Conservation (phyloP, 2,329 filamentous ascomycete genomes). For the Neonectria punicea region DNA sequence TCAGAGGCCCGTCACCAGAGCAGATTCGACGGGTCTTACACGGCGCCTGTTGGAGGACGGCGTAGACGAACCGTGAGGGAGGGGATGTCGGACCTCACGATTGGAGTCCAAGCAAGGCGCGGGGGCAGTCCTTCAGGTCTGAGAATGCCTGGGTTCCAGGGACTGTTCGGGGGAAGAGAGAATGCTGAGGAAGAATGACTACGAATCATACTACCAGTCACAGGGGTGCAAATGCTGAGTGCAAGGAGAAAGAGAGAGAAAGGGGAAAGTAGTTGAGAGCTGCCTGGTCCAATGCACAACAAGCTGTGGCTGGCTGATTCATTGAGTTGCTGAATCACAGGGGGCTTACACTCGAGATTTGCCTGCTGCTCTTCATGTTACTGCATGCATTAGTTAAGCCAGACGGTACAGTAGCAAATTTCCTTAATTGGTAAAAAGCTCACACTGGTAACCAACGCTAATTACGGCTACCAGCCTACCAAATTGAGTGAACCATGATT, state of each 20-base stretch:
- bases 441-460: not conserved
- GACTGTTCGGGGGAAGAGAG: constrained; percentile 60
- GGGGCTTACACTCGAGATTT: not conserved
- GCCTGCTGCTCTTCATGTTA: not conserved
- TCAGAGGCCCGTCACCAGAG: constrained; percentile 41
- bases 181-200: constrained; percentile 54
- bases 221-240: not conserved
- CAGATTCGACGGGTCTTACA: constrained; percentile 35
- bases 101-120: constrained; percentile 29
- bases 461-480: not conserved
- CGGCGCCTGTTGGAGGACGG: constrained; percentile 31
- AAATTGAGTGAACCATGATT: not conserved
- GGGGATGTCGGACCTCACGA: not conserved
- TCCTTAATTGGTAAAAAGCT: not conserved
- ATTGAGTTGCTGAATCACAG: too few relatives aligned
- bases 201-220: not conserved
- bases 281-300: not conserved
- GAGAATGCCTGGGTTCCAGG: constrained; percentile 55
- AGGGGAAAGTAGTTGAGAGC: not conserved
- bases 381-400: not conserved
- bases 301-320: not conserved
- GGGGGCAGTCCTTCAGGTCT: constrained; percentile 52
- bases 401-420: not conserved
- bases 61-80: constrained; percentile 13
- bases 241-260: not conserved